Conservation (phyloP, 305 asterid genomes). For the Stenogyne calaminthoides region DNA sequence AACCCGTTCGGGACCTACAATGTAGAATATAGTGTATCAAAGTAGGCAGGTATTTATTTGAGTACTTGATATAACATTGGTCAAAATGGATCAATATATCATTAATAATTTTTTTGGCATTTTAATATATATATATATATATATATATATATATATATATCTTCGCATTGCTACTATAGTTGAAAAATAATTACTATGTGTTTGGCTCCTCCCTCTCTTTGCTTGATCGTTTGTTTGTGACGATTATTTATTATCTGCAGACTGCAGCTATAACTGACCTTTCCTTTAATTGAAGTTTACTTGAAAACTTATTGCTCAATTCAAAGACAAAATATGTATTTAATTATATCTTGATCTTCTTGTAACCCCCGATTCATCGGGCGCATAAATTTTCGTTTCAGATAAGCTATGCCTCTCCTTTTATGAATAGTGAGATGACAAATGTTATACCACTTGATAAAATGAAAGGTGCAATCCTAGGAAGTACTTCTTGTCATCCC, state of each 20-base stretch:
- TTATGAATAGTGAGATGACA: slow-evolving; percentile 20
- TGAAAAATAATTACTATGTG: too few relatives aligned
- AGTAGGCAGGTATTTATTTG: slow-evolving; percentile 2
- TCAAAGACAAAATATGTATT: slow-evolving; percentile 5
- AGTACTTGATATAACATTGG: not conserved
- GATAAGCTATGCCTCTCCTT: slow-evolving; percentile 27
- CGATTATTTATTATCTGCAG: not conserved
- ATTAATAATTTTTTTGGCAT: not conserved
- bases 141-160: too few relatives aligned
- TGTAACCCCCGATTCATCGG: slow-evolving; percentile 37
- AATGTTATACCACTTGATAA: not conserved
- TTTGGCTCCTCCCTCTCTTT: not conserved
- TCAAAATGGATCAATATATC: not conserved
- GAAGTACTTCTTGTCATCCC: slow-evolving; percentile 78
- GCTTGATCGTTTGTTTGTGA: not conserved
- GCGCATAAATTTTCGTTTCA: slow-evolving; percentile 20
- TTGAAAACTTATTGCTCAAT: not conserved
- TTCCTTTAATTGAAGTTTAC: slow-evolving; percentile 13
- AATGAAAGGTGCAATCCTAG: slow-evolving; percentile 69
- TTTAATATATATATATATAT: too few relatives aligned
- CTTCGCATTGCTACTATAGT: not conserved
- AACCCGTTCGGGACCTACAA: too few relatives aligned
- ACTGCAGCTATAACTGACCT: slow-evolving; percentile 32
- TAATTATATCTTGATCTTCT: slow-evolving; percentile 26
- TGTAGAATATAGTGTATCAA: too few relatives aligned